Evolutionary conservation across 2,329 filamentous ascomycete species (phyloP), one percentile per base, ranked within the genome.

Genomic region (Colletotrichum liaoningense): DNA sequence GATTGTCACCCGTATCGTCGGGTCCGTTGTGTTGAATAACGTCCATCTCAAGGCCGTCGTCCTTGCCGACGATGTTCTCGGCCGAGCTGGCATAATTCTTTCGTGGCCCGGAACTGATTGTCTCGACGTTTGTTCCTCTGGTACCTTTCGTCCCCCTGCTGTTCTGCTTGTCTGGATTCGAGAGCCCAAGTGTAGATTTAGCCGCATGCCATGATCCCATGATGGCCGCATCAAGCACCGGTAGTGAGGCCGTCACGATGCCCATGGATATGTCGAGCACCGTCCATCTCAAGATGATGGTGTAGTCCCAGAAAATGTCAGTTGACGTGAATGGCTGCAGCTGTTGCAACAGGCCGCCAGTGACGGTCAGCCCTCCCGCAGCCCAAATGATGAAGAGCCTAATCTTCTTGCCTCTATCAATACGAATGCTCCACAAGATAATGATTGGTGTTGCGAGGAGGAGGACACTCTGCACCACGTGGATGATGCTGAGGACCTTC

Each of bases 381-480:
- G 76, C 76, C 74, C 81, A 82, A 57, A 82, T 75, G 54, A 79
- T 49, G 63, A 77, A 79, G 4, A 81, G 75, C 4, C 79, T 73
- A 8, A 76, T 52, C 55, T 80, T 82, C 8, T 77, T 79, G 9
- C 46, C 28, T 33, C 54, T 67, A 1, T 76, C 75, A 75, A 82
- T 81, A 12, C 77, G 74, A 16, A 82, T 76, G 14, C 78, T 78
- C 78, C 78, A 81, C 8, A 82, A 72, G 1, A 82, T 78, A 8
- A 81, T 77, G 12, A 82, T 64, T 1, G 81, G 80, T 1, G 79
- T 78, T 12, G 74, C 65, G 7, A 82, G 75, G 0, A 82, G 73
- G 2, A 76, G 74, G 42, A 80, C 76, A 65, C 80, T 80, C 75
- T 81, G 77, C n/a, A 79, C 75, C 9, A 80, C 78, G 64, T 82